Base-by-base conservation (phyloP, 768 basidiomycete species). In the Podaxis rugospora region DNA sequence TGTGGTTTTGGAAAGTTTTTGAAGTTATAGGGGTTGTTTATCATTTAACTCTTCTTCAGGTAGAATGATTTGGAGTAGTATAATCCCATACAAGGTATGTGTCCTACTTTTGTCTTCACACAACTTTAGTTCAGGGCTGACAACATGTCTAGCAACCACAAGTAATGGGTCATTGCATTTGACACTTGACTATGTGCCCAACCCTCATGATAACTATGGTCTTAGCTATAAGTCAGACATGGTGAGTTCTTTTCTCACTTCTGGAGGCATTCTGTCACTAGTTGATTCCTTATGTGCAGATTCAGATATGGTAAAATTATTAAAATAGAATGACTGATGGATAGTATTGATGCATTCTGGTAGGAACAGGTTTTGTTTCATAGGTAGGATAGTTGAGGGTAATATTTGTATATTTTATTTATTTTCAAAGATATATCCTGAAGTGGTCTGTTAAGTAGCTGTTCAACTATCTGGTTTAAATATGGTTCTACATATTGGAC, bases 311-410 rank as follows among this genome's bases (percentile, higher is more conserved):
- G 53, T 61, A 47, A 5, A 42, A 14, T n/a, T 14, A 13, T 16
- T 49, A 13, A 3, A 14, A 32, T 6, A 11, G 18, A 16, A 5
- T 25, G 11, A 18, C 25, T 21, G 1, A 16, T 16, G 7, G 25
- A 39, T 18, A 23, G 7, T 16, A 13, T 35, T 60, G 44, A 64
- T 52, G 88, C 89, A 87, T 56, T 44, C 5, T 95, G 83, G 87
- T 10, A 97, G 95, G 95, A 96, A 97, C 75, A 93, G 96, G 74
- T 74, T 97, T 57, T 98, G 95, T 75, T 97, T 95, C 75, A 95
- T 87, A 13, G 93, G 93, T 0, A 93, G 93, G 1, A 94, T 95
- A 69, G 77, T 98, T 59, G 97, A 97, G 74, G 54, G 59, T 61
- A 1, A 55, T 7, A 32, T 32, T 32, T 2, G 16, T 27, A 16